phyloP scores from a whole-genome alignment of 2,329 filamentous ascomycete genomes.

The Exophiala xenobiotica region DNA sequence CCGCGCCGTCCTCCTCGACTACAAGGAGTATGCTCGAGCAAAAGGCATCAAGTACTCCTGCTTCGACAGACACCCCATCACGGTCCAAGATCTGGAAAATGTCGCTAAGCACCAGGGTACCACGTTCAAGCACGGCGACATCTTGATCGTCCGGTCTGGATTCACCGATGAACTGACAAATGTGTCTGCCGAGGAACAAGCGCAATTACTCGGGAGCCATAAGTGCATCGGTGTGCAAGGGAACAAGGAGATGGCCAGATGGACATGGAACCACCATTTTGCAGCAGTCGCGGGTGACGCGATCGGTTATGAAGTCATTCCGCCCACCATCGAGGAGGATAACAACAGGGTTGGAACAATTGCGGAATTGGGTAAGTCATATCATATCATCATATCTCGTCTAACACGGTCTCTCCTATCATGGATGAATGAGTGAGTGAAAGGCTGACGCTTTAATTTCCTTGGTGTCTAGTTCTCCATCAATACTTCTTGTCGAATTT shows the following conservation, averaged over 20 bases:
- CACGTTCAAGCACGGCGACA: conserved; percentile 60
- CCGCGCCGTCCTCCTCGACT: conserved; percentile 50
- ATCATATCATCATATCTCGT: background rate
- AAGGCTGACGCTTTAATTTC: conserved; percentile 1
- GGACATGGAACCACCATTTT: conserved; percentile 60
- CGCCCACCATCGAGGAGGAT: conserved; percentile 34
- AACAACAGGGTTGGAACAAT: conserved; percentile 29
- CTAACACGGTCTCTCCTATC: background rate
- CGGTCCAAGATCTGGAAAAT: conserved; percentile 61
- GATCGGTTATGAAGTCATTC: conserved; percentile 55
- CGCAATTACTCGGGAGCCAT: conserved; percentile 29
- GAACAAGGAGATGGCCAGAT: conserved; percentile 50
- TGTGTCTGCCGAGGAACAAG: conserved; percentile 40
- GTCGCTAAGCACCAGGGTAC: conserved; percentile 54
- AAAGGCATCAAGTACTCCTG: conserved; percentile 39
- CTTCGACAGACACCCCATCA: conserved; percentile 46
- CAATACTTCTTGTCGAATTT: conserved; percentile 50
- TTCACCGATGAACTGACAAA: conserved; percentile 59
- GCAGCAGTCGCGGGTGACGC: conserved; percentile 58
- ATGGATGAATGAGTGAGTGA: too few species aligned
- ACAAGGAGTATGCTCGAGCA: conserved; percentile 43
- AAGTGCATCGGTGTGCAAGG: conserved; percentile 53
- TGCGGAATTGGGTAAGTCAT: conserved; percentile 44
- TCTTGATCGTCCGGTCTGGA: conserved; percentile 65
- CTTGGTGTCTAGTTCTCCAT: conserved; percentile 37